These are phyloP conservation scores for Talaromyces sp. DNA, from an alignment of 2,329 filamentous ascomycete species.

Conservation along the genomic window DNA sequence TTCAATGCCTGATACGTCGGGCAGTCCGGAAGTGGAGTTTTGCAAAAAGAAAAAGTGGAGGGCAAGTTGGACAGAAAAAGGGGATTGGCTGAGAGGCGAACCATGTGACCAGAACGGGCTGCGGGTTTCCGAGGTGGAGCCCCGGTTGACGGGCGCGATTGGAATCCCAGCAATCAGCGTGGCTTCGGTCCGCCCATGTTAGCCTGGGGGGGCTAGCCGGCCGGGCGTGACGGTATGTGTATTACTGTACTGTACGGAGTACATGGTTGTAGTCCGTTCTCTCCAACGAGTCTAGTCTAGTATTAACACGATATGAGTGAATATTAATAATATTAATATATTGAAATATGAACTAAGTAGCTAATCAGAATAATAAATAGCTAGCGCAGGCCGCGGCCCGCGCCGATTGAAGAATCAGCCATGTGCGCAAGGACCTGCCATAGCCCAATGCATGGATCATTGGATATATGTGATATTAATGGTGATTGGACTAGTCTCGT, in stretches of 20 bases:
- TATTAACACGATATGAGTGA: background rate
- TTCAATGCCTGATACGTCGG: background rate
- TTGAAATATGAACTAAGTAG: background rate
- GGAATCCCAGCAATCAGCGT: conserved; percentile 14
- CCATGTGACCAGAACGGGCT: conserved; percentile 13
- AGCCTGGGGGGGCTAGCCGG: background rate
- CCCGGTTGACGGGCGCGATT: background rate
- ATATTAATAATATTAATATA: background rate
- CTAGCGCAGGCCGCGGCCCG: background rate
- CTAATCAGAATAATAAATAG: background rate
- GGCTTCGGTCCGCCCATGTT: conserved; percentile 13
- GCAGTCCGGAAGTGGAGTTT: background rate
- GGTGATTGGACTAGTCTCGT: background rate
- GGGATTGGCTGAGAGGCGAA: conserved; percentile 6
- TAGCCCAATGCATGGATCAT: background rate
- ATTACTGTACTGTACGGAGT: background rate
- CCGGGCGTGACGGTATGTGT: background rate
- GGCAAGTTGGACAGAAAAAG: background rate
- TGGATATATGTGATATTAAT: background rate
- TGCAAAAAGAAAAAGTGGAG: background rate
- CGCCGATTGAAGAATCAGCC: background rate
- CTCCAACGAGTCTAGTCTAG: no score
- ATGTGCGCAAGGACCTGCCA: background rate
- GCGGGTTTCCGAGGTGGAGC: conserved; percentile 13
- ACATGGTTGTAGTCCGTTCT: no score